phyloP scores from a whole-genome alignment of 1,139 yeast genomes.

The Nakaseomyces sp. region DNA sequence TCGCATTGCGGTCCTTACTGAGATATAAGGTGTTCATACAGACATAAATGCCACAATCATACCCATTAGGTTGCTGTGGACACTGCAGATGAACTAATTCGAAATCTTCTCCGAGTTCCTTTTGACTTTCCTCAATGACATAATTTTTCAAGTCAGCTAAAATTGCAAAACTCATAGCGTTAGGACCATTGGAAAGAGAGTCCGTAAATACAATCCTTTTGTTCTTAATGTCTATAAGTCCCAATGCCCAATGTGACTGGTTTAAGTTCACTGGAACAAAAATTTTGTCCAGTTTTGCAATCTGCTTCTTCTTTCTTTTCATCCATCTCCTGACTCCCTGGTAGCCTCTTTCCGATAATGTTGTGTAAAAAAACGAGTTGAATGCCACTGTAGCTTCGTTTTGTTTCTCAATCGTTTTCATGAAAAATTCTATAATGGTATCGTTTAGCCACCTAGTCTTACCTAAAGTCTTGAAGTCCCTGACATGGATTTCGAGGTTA shows the following conservation, averaged over 20 bases:
- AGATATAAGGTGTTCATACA: slow-evolving; percentile 68
- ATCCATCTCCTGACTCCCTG: slow-evolving; percentile 85
- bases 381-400: slow-evolving; percentile 49
- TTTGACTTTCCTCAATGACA: slow-evolving; percentile 47
- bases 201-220: slow-evolving; percentile 65
- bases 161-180: slow-evolving; percentile 50
- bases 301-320: slow-evolving; percentile 65
- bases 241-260: slow-evolving; percentile 89
- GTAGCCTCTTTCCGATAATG: slow-evolving; percentile 64
- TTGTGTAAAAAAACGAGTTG: slow-evolving; percentile 81
- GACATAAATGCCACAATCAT: slow-evolving; percentile 91
- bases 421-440: slow-evolving; percentile 75
- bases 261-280: slow-evolving; percentile 77
- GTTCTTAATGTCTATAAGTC: slow-evolving; percentile 57
- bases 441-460: slow-evolving; percentile 86
- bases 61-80: slow-evolving; percentile 87
- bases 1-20: slow-evolving; percentile 40
- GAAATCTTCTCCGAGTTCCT: slow-evolving; percentile 33
- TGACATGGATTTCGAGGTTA: slow-evolving; percentile 51
- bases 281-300: slow-evolving; percentile 53
- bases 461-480: slow-evolving; percentile 63
- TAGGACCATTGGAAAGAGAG: slow-evolving; percentile 44
- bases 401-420: slow-evolving; percentile 43
- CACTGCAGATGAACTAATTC: slow-evolving; percentile 38
- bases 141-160: slow-evolving; percentile 49